Base-by-base conservation (phyloP, 2,329 filamentous ascomycete genomes). In the Endothia cerciana region DNA sequence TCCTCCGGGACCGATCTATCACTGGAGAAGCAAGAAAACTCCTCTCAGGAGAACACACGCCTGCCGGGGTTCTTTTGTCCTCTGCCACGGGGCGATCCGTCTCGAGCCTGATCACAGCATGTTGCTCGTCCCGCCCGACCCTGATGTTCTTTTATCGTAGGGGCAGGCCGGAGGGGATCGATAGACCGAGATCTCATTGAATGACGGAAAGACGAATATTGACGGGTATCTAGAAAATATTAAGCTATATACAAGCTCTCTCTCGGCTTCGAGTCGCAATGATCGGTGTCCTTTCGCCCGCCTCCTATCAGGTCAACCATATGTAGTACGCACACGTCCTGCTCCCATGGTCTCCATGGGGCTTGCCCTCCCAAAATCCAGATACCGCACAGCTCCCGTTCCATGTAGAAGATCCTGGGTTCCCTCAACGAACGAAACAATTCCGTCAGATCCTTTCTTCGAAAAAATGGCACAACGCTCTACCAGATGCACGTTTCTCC, bases 171-270 rank as follows among this genome's bases (percentile, higher is more conserved):
- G 19, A 15, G 15, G 2, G 11, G 28, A 4, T 65, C 60, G 62
- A 59, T 33, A 63, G 40, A 40, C 28, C 11, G 19, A 49, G 19
- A 28, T 17, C 40, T 28, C n/a, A 25, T 36, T 30, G 22, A 56
- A 60, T 17, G 43, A 59, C 57, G 45, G 38, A 36, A 60, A 61
- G 38, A 22, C 30, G 63, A 49, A 62, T 62, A 62, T 33, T 63
- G 61, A 57, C 63, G 64, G 66, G 66, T 66, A 68, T 66, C 66
- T 66, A 62, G 59, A 63, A 65, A 65, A 45, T 66, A 68, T 66
- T 66, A 68, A 47, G 61, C 51, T 66, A 66, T 68, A 65, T 63
- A 63, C 59, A 65, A 66, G 60, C 56, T 51, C 41, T 55, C 62
- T 65, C 33, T 53, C 53, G 45, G 38, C 60, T 63, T 63, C 55